Base-by-base conservation (phyloP, 1,284 basidiomycete genomes). In the Pholiota adiposa region DNA sequence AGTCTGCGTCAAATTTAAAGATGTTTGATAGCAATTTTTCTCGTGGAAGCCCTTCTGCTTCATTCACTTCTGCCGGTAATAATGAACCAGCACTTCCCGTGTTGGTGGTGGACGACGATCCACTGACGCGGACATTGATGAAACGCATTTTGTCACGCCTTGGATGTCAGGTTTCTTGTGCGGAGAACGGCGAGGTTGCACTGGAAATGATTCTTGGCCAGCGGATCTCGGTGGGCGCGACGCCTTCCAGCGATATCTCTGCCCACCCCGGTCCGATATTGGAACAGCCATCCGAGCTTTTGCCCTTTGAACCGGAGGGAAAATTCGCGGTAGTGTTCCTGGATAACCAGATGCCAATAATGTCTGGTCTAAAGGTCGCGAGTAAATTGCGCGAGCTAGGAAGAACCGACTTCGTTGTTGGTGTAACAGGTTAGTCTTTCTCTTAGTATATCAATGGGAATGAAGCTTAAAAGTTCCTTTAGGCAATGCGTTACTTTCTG, bases 121-220 rank as follows among this genome's bases (percentile, higher is more conserved):
- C 82, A 25, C 75, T 96, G 58, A 96, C 94, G 40, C 84, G 93
- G 50, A 87, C 82, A 62, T 79, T 96, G 61, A 96, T 96, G 94
- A 84, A 83, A 51, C 82, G 93, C 38, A 87, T 94, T 77, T 79
- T 96, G 56, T 84, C 85, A 19, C 82, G 93, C 16, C 76, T 96
- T 3, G 93, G 94, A 1, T 94, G 92, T 73, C 73, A 75, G 44
- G 93, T 96, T 18, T 79, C 83, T 2, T 88, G 86, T 4, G 94
- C 95, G n/a, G 93, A 96, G 74, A 95, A 97, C 68, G 94, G 94
- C 4, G 85, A 89, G 69, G 75, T 90, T 29, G 94, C 93, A 5
- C 76, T 96, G 51, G 87, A 92, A 60, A 82, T 92, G 78, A 85
- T 96, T 44, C 70, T 89, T 16, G 82, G 81, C 7, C 67, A 70